These are phyloP conservation scores for Chytriomyces sp. DNA, from an alignment of 192 early-diverging fungal genomes.

Conservation along the genomic window DNA sequence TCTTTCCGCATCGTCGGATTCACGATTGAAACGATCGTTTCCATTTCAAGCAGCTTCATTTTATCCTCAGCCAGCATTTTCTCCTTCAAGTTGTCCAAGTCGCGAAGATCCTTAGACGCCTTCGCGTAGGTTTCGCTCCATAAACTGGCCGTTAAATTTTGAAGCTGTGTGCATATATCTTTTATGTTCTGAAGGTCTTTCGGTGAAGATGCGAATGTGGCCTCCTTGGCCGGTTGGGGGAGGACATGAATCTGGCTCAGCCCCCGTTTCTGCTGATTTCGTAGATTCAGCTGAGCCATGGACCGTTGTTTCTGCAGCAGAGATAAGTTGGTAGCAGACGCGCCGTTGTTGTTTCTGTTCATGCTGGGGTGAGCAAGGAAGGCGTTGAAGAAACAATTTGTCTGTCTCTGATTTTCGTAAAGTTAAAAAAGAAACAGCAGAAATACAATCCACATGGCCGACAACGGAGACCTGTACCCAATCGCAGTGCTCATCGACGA, in stretches of 20 bases:
- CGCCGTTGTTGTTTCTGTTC: not conserved
- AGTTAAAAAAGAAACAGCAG: not conserved
- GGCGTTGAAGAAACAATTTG: too few species aligned
- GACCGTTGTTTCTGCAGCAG: not conserved
- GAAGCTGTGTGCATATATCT: constrained; percentile 44
- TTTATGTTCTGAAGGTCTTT: constrained; percentile 33
- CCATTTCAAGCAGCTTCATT: constrained; percentile 53
- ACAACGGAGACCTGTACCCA: constrained; percentile 74
- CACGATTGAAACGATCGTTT: constrained; percentile 59
- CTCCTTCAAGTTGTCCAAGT: constrained; percentile 48
- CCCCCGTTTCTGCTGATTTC: not conserved
- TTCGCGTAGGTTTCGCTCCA: constrained; percentile 29
- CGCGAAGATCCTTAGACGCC: constrained; percentile 36
- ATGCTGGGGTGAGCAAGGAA: not conserved
- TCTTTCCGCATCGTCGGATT: constrained; percentile 52
- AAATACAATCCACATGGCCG: constrained; percentile 15
- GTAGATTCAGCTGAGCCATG: not conserved
- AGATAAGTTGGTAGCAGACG: not conserved
- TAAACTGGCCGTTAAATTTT: constrained; percentile 23
- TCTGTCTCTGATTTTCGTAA: too few species aligned
- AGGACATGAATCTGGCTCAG: not conserved
- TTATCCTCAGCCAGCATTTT: constrained; percentile 55
- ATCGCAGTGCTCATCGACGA: constrained; percentile 92
- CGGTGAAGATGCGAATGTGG: not conserved
- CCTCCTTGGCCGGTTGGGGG: not conserved